Evolutionary conservation across 306 rosid genomes (phyloP).

Genomic region (Lathyrus oleraceus): DNA sequence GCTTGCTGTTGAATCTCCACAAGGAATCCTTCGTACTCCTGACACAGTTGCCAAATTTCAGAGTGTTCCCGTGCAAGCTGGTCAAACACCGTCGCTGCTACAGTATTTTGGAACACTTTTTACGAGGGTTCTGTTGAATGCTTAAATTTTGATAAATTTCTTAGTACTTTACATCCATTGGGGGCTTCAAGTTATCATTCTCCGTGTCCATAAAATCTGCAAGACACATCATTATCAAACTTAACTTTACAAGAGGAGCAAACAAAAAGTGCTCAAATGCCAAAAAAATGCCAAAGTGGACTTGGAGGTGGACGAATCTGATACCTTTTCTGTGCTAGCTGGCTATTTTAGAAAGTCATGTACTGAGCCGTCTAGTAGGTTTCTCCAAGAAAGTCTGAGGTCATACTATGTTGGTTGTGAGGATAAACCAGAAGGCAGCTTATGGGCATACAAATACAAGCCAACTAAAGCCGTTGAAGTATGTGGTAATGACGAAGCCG

Average conservation of each 20-base stretch:
- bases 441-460: constrained; percentile 80
- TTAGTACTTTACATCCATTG: constrained; percentile 33
- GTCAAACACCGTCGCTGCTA: constrained; percentile 96
- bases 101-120: constrained; percentile 95
- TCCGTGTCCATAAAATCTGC: constrained; percentile 39
- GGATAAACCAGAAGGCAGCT: constrained; percentile 47
- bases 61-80: constrained; percentile 98
- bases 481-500: constrained; percentile 87
- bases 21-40: constrained; percentile 96
- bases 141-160: constrained; percentile 57
- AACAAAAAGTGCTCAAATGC: constrained; percentile 21
- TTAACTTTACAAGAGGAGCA: constrained; percentile 34
- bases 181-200: constrained; percentile 35
- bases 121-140: constrained; percentile 56
- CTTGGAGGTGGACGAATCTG: constrained; percentile 37
- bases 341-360: constrained; percentile 43
- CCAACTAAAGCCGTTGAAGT: constrained; percentile 79
- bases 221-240: constrained; percentile 33
- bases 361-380: constrained; percentile 53
- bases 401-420: constrained; percentile 49
- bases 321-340: constrained; percentile 36
- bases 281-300: constrained; percentile 42
- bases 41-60: too few species aligned
- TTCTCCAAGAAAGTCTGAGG: constrained; percentile 73
- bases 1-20: constrained; percentile 99